A percentile compares a stretch with the other conserved stretches of the same genome.
Conservation (phyloP, 169 alveolate genomes). For the Pseudocohnilembus persalinus region DNA sequence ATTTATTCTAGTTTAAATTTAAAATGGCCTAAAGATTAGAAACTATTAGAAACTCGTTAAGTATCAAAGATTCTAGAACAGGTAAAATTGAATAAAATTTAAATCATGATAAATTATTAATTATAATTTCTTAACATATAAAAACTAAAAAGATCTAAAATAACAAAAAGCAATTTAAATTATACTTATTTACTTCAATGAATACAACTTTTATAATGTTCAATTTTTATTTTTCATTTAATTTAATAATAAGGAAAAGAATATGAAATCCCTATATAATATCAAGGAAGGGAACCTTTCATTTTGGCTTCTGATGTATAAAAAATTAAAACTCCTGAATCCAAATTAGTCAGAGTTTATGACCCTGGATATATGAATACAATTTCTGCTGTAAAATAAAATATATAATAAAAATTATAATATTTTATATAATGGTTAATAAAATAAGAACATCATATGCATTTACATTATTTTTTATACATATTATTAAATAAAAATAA, state of each 20-base stretch:
- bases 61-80: background rate
- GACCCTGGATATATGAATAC: conserved; percentile 90
- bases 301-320: background rate
- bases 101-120: no score
- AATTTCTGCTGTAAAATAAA: conserved; percentile 62
- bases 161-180: no score
- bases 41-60: background rate
- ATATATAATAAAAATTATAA: no score
- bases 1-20: background rate
- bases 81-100: background rate
- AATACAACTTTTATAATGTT: no score
- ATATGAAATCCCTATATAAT: background rate
- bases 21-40: background rate
- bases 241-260: background rate
- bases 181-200: no score
- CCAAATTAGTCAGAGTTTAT: conserved; percentile 63
- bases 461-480: no score
- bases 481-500: background rate
- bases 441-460: background rate
- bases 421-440: background rate
- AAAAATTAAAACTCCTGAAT: conserved; percentile 29
- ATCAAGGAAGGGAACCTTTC: background rate
- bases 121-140: no score
- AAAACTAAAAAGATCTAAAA: no score
- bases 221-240: no score